phyloP scores from a whole-genome alignment of 805 yeast species.

The Lipomyces japonicus region DNA sequence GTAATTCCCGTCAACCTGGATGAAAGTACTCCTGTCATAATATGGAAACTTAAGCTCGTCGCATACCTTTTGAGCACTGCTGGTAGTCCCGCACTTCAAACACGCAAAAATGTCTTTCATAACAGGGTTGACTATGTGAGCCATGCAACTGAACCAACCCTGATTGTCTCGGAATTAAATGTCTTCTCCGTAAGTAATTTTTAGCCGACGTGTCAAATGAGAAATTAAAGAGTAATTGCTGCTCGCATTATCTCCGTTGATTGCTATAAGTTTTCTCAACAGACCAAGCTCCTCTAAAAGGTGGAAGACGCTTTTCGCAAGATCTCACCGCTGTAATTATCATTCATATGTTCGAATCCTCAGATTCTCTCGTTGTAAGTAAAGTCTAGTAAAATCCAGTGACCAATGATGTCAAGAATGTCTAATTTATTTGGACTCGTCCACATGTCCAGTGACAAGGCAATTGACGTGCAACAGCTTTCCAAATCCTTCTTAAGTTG shows the following conservation, averaged over 20 bases:
- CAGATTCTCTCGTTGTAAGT: neutral
- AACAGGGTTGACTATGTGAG: neutral
- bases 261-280: neutral
- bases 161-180: neutral
- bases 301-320: too few relatives aligned
- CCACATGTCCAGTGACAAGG: neutral
- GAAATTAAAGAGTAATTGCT: neutral
- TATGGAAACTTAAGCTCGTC: too few relatives aligned
- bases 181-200: too few relatives aligned
- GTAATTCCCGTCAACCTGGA: too few relatives aligned
- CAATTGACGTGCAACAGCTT: conserved; percentile 1
- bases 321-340: neutral
- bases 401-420: conserved; percentile 1
- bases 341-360: neutral
- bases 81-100: neutral
- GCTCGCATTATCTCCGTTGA: neutral
- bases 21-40: too few relatives aligned
- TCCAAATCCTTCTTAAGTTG: neutral
- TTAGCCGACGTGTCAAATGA: neutral
- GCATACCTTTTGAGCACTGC: neutral
- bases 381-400: conserved; percentile 1
- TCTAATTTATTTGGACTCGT: neutral
- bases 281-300: too few relatives aligned
- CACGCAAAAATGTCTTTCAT: neutral
- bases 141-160: neutral